Conservation (phyloP, 257 asterid genomes). For the Solanum chiquidenum region DNA sequence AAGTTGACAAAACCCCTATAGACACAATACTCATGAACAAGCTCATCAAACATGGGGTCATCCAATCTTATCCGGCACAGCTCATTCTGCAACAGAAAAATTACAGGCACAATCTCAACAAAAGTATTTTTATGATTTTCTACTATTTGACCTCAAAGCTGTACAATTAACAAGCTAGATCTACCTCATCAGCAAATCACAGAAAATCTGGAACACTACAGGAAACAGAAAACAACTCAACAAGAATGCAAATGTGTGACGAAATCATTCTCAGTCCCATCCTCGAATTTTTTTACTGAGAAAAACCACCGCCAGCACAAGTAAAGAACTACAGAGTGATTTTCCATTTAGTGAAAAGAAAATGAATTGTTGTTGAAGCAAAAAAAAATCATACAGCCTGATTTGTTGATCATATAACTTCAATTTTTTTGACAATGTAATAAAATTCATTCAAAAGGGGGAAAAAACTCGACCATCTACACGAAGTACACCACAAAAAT, state of each 20-base stretch:
- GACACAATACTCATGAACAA: slow-evolving; percentile 84
- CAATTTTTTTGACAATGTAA: background rate
- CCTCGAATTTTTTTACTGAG: background rate
- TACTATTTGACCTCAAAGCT: background rate
- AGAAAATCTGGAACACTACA: background rate
- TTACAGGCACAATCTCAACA: background rate
- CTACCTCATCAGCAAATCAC: background rate
- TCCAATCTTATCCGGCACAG: slow-evolving; percentile 80
- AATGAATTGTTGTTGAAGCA: background rate
- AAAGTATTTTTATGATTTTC: background rate
- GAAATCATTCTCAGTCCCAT: background rate
- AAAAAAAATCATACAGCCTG: background rate
- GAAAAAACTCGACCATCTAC: background rate
- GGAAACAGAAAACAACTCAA: background rate
- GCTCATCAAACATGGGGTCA: slow-evolving; percentile 68
- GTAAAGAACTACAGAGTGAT: background rate
- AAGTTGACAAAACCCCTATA: slow-evolving; percentile 83
- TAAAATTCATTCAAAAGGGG: background rate
- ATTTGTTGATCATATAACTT: background rate
- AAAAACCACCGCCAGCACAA: background rate
- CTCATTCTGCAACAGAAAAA: slow-evolving; percentile 68
- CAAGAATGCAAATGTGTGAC: background rate
- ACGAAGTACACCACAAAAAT: background rate
- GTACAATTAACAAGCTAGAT: background rate
- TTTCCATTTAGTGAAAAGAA: background rate